A percentile compares a stretch with the other conserved stretches of the same genome.
These are phyloP conservation scores for Exophiala oligosperma DNA, from an alignment of 2,329 filamentous ascomycete species.

Conservation along the genomic window DNA sequence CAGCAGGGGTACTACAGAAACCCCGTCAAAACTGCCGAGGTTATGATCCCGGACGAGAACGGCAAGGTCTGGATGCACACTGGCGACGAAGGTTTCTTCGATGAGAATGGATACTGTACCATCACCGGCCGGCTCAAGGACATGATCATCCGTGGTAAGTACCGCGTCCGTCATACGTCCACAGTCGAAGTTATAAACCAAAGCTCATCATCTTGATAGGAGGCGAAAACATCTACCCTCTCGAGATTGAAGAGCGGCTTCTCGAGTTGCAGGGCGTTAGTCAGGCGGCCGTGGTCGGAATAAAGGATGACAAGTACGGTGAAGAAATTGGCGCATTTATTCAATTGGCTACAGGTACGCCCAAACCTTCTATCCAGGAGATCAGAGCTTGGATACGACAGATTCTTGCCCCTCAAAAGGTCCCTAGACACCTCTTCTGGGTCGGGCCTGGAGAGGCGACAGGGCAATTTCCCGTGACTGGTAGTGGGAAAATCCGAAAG, in stretches of 20 bases:
- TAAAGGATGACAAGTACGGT: conserved; percentile 68
- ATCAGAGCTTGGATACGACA: background rate
- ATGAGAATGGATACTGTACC: conserved; percentile 72
- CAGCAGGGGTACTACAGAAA: conserved; percentile 90
- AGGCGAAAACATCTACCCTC: conserved; percentile 91
- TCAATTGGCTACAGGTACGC: background rate
- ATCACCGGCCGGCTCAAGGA: conserved; percentile 73
- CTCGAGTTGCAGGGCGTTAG: conserved; percentile 65
- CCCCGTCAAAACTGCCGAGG: conserved; percentile 65
- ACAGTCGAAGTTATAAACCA: background rate
- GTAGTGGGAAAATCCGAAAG: conserved; percentile 58
- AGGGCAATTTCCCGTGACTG: conserved; percentile 61
- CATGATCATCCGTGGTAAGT: conserved; percentile 70
- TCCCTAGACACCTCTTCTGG: conserved; percentile 73
- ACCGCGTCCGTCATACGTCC: background rate
- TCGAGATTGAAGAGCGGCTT: conserved; percentile 87
- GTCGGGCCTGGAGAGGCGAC: conserved; percentile 63
- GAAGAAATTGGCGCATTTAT: conserved; percentile 70
- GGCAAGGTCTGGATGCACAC: conserved; percentile 79
- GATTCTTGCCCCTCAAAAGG: conserved; percentile 53
- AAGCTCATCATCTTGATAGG: conserved; percentile 46
- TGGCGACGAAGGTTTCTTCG: conserved; percentile 83
- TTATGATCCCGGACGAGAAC: conserved; percentile 47
- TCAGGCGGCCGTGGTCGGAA: conserved; percentile 66
- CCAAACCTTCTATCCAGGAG: background rate